phyloP scores from a whole-genome alignment of 2,329 filamentous ascomycete genomes.

The Exophiala dermatitidis region DNA sequence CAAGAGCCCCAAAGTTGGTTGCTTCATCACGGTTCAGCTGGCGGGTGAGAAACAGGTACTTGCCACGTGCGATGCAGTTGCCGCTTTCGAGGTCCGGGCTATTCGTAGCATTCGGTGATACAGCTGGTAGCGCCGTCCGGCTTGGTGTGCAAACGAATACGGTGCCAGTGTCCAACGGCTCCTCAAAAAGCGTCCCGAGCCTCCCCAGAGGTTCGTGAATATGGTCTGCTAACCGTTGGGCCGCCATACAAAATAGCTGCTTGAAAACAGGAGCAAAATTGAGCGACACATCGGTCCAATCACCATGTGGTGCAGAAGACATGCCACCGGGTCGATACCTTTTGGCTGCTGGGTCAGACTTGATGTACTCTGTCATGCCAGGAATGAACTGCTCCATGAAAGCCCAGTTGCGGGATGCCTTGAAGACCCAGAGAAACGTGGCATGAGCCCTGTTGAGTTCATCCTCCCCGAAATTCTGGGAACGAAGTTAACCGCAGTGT shows the following conservation, averaged over 20 bases:
- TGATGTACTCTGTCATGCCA: slow-evolving; percentile 66
- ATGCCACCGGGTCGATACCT: slow-evolving; percentile 17
- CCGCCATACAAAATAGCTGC: slow-evolving; percentile 75
- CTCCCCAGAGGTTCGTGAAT: slow-evolving; percentile 57
- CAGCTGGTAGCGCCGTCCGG: slow-evolving; percentile 18
- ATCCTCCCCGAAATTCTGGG: slow-evolving; percentile 55
- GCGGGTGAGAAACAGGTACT: slow-evolving; percentile 72
- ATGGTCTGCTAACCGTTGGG: slow-evolving; percentile 62
- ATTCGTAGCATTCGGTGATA: slow-evolving; percentile 29
- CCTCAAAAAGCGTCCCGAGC: slow-evolving; percentile 66
- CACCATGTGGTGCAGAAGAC: slow-evolving; percentile 24
- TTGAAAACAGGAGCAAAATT: slow-evolving; percentile 72
- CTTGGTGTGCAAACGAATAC: slow-evolving; percentile 1
- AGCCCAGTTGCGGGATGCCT: slow-evolving; percentile 70
- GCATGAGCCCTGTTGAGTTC: slow-evolving; percentile 69
- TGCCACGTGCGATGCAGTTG: slow-evolving; percentile 45
- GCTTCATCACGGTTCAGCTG: slow-evolving; percentile 54
- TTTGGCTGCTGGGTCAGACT: slow-evolving; percentile 38
- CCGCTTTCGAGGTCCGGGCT: slow-evolving; percentile 32
- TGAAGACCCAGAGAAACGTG: slow-evolving; percentile 81
- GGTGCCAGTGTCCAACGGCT: slow-evolving; percentile 61
- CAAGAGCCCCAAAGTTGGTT: slow-evolving; percentile 58
- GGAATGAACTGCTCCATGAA: slow-evolving; percentile 61
- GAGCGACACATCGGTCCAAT: slow-evolving; percentile 36
- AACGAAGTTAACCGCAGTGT: slow-evolving; percentile 18